Conservation (phyloP, 768 basidiomycete species). For the Tylopilus intermedius region DNA sequence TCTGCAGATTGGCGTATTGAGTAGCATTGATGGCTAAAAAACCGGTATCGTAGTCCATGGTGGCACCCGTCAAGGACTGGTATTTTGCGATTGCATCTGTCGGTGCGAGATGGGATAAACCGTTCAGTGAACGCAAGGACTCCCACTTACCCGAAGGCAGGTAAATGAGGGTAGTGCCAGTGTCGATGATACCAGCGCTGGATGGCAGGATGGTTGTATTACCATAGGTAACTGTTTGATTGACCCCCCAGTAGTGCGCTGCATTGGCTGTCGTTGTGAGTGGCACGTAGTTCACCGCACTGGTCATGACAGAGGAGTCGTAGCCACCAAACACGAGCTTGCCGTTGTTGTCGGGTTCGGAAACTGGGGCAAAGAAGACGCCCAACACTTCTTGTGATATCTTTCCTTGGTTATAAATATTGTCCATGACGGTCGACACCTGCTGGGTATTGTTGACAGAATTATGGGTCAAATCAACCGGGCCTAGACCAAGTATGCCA, state of each 20-base stretch:
- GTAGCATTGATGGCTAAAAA: background rate
- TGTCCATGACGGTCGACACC: slow-evolving; percentile 34
- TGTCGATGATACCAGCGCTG: slow-evolving; percentile 32
- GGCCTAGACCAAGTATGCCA: background rate
- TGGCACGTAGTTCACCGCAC: slow-evolving; percentile 18
- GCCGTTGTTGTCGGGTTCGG: slow-evolving; percentile 8
- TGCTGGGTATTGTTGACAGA: slow-evolving; percentile 19
- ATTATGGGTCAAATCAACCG: slow-evolving; percentile 16
- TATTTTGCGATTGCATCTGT: background rate
- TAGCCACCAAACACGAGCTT: slow-evolving; percentile 26
- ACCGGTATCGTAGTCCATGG: background rate
- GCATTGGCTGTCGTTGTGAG: slow-evolving; percentile 25
- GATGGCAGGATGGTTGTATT: slow-evolving; percentile 14
- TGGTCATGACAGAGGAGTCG: slow-evolving; percentile 8
- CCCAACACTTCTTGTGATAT: slow-evolving; percentile 28
- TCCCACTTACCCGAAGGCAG: slow-evolving; percentile 6
- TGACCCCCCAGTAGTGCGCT: slow-evolving; percentile 28
- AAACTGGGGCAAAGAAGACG: slow-evolving; percentile 27
- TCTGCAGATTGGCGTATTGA: background rate
- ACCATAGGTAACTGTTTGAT: slow-evolving; percentile 32
- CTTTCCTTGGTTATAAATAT: slow-evolving; percentile 23
- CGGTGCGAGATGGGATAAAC: no score
- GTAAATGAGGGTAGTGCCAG: slow-evolving; percentile 26
- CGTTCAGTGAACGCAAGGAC: background rate
- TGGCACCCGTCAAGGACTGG: background rate